These are phyloP conservation scores for Nemophila menziesii DNA, from an alignment of 257 asterid genomes.

Conservation along the genomic window DNA sequence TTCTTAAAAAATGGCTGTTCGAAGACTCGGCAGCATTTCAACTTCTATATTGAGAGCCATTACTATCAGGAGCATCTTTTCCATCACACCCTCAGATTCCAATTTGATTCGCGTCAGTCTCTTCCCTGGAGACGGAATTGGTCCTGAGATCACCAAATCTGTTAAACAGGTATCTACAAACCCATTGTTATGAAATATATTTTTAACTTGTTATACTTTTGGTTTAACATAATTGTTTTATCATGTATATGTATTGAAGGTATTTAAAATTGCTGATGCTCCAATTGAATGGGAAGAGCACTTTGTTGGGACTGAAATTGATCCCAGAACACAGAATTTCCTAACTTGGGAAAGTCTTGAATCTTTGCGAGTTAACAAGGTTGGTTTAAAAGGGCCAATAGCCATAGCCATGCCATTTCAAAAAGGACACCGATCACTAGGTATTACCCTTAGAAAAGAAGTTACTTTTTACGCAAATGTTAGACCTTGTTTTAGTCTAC, in stretches of 20 bases:
- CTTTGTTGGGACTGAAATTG: constrained; percentile 67
- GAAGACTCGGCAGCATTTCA: too few species aligned
- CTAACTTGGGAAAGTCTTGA: constrained; percentile 93
- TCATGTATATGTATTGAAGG: constrained; percentile 33
- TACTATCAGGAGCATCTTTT: constrained; percentile 33
- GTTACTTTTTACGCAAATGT: constrained; percentile 84
- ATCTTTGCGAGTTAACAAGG: constrained; percentile 66
- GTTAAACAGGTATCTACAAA: constrained; percentile 84
- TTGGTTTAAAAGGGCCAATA: constrained; percentile 91
- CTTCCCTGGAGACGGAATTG: constrained; percentile 93
- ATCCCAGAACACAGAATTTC: constrained; percentile 85
- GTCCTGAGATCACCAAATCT: constrained; percentile 82
- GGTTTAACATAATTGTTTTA: too few species aligned
- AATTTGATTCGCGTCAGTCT: constrained; percentile 75
- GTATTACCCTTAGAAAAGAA: constrained; percentile 88
- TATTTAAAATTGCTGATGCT: constrained; percentile 55
- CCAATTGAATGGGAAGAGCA: constrained; percentile 96
- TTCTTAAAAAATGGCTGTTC: too few species aligned
- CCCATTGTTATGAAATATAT: too few species aligned
- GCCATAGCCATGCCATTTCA: constrained; percentile 95
- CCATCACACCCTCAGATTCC: constrained; percentile 28
- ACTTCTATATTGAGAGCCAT: too few species aligned
- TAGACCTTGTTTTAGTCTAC: constrained; percentile 84
- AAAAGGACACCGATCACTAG: constrained; percentile 86
- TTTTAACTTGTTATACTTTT: too few species aligned